Conservation (phyloP, 192 early-diverging fungal genomes). For the Tieghemiomyces parasiticus region DNA sequence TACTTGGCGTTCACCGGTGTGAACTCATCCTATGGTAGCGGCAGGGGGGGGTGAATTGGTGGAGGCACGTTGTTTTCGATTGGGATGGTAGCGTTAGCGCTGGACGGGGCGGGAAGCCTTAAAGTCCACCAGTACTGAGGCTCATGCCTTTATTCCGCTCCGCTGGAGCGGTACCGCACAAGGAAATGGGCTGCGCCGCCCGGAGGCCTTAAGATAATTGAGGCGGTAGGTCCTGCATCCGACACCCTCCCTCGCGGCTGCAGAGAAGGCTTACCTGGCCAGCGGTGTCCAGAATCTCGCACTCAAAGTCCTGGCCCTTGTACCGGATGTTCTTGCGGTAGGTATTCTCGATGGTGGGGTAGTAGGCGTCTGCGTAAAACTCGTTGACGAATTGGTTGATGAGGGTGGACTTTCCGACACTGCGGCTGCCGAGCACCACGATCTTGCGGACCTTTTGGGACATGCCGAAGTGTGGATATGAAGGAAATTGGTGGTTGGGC, state of each 20-base stretch:
- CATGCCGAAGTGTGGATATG: background rate
- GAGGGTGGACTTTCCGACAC: constrained; percentile 68
- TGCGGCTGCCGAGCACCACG: constrained; percentile 9
- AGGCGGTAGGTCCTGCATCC: too few species aligned
- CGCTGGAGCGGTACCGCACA: too few species aligned
- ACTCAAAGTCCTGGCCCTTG: constrained; percentile 66
- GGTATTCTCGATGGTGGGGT: constrained; percentile 90
- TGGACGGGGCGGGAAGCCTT: too few species aligned
- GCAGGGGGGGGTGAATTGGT: constrained; percentile 8
- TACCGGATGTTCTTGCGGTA: constrained; percentile 76
- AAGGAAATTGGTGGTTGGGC: too few species aligned
- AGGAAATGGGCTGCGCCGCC: too few species aligned
- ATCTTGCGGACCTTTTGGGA: constrained; percentile 10
- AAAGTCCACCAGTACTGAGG: too few species aligned
- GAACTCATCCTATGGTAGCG: constrained; percentile 60
- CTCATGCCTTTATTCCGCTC: too few species aligned
- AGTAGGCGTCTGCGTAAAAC: constrained; percentile 82
- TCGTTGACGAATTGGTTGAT: constrained; percentile 87
- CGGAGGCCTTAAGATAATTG: too few species aligned
- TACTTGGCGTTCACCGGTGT: constrained; percentile 86
- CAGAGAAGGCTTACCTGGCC: constrained; percentile 81
- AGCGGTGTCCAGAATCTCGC: constrained; percentile 90
- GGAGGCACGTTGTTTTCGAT: background rate
- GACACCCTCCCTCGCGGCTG: too few species aligned
- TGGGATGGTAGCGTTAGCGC: background rate